A percentile compares a stretch with the other conserved stretches of the same genome.
Evolutionary conservation across 768 basidiomycete species (phyloP).

Genomic region (Boletus speciosus): DNA sequence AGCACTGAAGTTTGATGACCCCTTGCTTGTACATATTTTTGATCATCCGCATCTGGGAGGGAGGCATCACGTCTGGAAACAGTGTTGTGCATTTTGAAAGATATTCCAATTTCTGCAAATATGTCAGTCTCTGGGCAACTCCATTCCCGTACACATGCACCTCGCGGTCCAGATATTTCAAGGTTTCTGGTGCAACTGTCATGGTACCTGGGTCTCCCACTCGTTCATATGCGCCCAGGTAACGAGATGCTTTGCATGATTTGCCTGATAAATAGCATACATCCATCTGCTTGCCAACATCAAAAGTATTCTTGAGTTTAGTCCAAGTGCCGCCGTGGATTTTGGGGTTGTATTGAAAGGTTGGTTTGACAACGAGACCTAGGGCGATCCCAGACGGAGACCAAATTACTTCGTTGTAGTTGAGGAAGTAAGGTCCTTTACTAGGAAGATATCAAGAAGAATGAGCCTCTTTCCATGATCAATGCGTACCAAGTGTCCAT

Average conservation of each 20-base stretch:
- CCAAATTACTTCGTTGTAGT: conserved; percentile 21
- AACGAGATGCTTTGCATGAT: conserved; percentile 1
- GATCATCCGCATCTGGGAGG: conserved; percentile 25
- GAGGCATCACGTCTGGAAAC: conserved; percentile 20
- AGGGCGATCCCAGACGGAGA: conserved; percentile 18
- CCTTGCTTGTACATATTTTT: conserved; percentile 28
- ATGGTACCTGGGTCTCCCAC: conserved; percentile 5
- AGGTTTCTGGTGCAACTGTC: conserved; percentile 12
- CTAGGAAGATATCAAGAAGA: conserved; percentile 1
- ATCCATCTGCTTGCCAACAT: conserved; percentile 17
- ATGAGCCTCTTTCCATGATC: background rate
- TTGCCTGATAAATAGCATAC: conserved; percentile 10
- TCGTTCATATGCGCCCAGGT: conserved; percentile 29
- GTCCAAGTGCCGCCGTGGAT: conserved; percentile 15
- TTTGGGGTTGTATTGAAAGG: conserved; percentile 27
- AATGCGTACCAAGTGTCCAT: conserved; percentile 8
- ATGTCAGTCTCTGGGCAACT: background rate
- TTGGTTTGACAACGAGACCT: conserved; percentile 25
- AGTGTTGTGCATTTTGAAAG: conserved; percentile 17
- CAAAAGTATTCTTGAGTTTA: conserved; percentile 8
- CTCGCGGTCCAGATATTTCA: conserved; percentile 7
- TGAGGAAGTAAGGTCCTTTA: conserved; percentile 10
- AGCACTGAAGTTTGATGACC: conserved; percentile 27
- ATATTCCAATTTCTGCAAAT: conserved; percentile 17
- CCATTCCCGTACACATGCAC: conserved; percentile 4